Base-by-base conservation (phyloP, 2,329 filamentous ascomycete genomes). In the Penicillium sp. region DNA sequence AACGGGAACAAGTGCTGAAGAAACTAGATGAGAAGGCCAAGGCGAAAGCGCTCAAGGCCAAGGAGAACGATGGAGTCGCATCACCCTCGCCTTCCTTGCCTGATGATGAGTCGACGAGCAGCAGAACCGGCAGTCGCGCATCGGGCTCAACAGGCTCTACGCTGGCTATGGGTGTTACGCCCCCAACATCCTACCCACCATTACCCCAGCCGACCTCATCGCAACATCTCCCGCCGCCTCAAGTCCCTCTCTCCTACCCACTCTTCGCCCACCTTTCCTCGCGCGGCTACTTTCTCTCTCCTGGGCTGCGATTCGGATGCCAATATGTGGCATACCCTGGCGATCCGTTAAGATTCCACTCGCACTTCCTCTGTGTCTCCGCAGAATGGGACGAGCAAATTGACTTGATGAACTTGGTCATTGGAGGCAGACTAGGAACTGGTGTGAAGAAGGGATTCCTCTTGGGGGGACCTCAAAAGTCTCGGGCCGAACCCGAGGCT, bases 381-480 rank as follows among this genome's bases (percentile, higher is more conserved):
- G 85, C 89, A 64, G 86, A 81, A n/a, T 97, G 92, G 91, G 87
- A 97, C 56, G 85, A 96, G 66, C 86, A 92, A 63, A 88, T 99
- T 52, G 83, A 89, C 33, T 79, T 97, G 67, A 82, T 97, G 62
- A 90, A 96, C 62, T 78, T 99, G 13, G 88, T 97, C 14, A 89
- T 87, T 18, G 92, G 91, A 7, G 94, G 94, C 5, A 83, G 94
- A 63, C 74, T 99, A 59, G 94, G 92, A 0, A 97, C 94, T 2
- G 91, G 91, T 46, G 94, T 97, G 18, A 99, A 99, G 81, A 99
- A 99, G 75, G 90, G 91, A 0, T 97, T 92, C 66, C 77, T 99
- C 50, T 82, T 99, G 53, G 93, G 92, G 6, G 92, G 91, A 0
- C 80, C 83, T 64, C 77, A 82, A 50, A 43, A 71, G 8, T 24